Percentiles rank a stretch among this genome's conserved stretches.
Conservation (phyloP, 495 filamentous ascomycete genomes). For the Hypoxylon cercidicola region DNA sequence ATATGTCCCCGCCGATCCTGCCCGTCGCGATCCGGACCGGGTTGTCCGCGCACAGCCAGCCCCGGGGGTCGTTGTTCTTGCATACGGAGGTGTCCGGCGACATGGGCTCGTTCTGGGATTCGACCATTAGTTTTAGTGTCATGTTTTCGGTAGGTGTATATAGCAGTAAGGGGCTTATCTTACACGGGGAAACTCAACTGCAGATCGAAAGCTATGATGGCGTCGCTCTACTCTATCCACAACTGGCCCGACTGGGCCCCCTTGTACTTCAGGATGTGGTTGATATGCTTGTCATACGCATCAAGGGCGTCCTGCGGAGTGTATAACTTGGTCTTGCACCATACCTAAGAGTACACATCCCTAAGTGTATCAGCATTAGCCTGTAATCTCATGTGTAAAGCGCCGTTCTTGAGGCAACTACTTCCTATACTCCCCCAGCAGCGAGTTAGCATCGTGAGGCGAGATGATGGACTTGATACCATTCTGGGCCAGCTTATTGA, state of each 20-base stretch:
- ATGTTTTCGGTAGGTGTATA: not conserved
- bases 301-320: conserved; percentile 39
- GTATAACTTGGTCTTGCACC: conserved; percentile 19
- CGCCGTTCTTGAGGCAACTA: no score
- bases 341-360: conserved; percentile 1
- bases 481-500: no score
- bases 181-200: conserved; percentile 15
- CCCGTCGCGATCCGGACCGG: conserved; percentile 44
- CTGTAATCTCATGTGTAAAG: no score
- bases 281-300: conserved; percentile 48
- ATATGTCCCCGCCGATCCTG: conserved; percentile 43
- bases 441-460: no score
- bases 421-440: no score
- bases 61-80: conserved; percentile 39
- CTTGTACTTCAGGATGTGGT: conserved; percentile 48
- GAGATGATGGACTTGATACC: no score
- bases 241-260: conserved; percentile 44
- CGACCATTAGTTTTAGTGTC: not conserved
- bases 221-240: conserved; percentile 50
- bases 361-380: no score
- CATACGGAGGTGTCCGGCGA: conserved; percentile 31
- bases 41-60: conserved; percentile 48
- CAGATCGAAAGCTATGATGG: conserved; percentile 54
- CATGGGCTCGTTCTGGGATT: conserved; percentile 57
- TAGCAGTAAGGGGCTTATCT: not conserved